These are phyloP conservation scores for Gracilaria gracilis DNA, from an alignment of 23 red algal species.

Conservation along the genomic window DNA sequence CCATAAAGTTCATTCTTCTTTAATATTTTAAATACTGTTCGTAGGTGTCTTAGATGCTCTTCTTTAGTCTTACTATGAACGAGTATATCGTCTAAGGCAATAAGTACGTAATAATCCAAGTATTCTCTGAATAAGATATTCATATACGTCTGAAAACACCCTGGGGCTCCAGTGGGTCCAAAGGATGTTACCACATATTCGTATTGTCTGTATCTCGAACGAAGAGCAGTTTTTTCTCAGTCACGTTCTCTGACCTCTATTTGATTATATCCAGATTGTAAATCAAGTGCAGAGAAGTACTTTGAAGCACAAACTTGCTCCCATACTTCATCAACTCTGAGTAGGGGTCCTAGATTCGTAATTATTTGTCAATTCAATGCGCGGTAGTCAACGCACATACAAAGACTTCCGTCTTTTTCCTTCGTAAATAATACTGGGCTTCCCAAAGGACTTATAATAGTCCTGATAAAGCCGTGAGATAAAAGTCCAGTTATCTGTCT, in stretches of 20 bases:
- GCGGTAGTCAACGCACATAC: constrained; percentile 48
- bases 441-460: constrained; percentile 49
- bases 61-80: constrained; percentile 47
- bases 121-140: constrained; percentile 25
- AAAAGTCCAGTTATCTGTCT: constrained; percentile 4
- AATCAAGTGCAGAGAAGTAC: constrained; percentile 47
- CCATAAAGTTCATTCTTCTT: constrained; percentile 31
- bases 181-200: constrained; percentile 55
- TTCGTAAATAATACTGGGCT: constrained; percentile 36
- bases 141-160: constrained; percentile 48
- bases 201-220: constrained; percentile 51
- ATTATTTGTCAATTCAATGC: constrained; percentile 44
- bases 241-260: constrained; percentile 29
- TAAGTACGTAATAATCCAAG: constrained; percentile 36
- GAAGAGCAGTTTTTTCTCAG: constrained; percentile 28
- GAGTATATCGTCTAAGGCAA: constrained; percentile 56
- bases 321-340: constrained; percentile 61
- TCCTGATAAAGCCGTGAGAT: neutral
- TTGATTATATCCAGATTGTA: constrained; percentile 56
- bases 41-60: constrained; percentile 40
- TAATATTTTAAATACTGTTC: constrained; percentile 23
- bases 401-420: constrained; percentile 11
- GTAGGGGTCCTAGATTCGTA: constrained; percentile 32
- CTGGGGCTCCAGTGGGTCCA: constrained; percentile 33
- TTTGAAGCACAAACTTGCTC: constrained; percentile 45